Evolutionary conservation across 345 rosid genomes (phyloP).

Genomic region (Populus nigra): DNA sequence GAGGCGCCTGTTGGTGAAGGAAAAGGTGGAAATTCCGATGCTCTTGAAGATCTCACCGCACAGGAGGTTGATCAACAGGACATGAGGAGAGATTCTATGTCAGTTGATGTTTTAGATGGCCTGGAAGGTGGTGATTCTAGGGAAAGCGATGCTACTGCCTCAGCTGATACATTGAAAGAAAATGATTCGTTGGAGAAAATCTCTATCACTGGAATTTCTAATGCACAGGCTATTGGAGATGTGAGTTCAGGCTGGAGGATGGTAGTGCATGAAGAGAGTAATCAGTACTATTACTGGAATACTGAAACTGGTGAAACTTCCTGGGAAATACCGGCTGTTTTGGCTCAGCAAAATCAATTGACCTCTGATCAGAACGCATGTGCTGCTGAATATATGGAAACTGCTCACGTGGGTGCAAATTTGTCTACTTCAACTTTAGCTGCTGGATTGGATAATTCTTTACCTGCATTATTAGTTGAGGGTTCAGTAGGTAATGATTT

Average conservation of each 20-base stretch:
- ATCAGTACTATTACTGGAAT: slow-evolving; percentile 92
- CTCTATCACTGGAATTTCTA: slow-evolving; percentile 38
- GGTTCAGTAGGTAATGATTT: slow-evolving; percentile 22
- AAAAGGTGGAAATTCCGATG: slow-evolving; percentile 33
- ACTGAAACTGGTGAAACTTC: slow-evolving; percentile 94
- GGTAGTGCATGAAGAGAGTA: slow-evolving; percentile 85
- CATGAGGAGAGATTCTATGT: slow-evolving; percentile 28
- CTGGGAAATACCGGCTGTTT: slow-evolving; percentile 76
- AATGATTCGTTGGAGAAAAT: slow-evolving; percentile 33
- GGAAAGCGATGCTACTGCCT: slow-evolving; percentile 26
- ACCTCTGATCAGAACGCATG: slow-evolving; percentile 24
- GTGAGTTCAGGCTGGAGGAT: slow-evolving; percentile 69
- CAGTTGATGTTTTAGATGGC: slow-evolving; percentile 26
- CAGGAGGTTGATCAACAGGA: slow-evolving; percentile 34
- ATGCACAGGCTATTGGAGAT: slow-evolving; percentile 47
- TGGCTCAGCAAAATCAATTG: slow-evolving; percentile 39
- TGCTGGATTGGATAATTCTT: slow-evolving; percentile 33
- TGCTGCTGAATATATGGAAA: slow-evolving; percentile 33
- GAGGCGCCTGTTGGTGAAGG: slow-evolving; percentile 35
- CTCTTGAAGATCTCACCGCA: slow-evolving; percentile 27
- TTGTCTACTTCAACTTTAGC: slow-evolving; percentile 28
- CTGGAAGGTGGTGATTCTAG: slow-evolving; percentile 28
- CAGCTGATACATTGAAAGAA: slow-evolving; percentile 37
- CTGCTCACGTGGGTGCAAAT: slow-evolving; percentile 26
- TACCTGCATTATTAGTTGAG: slow-evolving; percentile 22